These are phyloP conservation scores for Trametes maxima DNA, from an alignment of 768 basidiomycete species.

Conservation along the genomic window DNA sequence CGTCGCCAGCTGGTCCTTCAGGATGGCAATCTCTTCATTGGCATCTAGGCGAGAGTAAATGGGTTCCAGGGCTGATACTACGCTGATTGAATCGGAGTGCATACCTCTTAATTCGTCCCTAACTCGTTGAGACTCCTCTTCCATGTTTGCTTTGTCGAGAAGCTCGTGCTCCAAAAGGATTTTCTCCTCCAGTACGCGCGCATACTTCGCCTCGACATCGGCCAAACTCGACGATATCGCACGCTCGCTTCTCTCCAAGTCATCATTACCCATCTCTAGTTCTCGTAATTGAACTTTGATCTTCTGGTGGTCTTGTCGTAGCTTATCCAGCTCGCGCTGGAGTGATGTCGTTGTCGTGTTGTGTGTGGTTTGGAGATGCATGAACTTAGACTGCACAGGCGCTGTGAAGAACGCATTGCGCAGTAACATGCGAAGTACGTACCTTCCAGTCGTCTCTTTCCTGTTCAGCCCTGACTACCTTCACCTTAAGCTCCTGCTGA, in stretches of 20 bases:
- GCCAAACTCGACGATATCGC: conserved; percentile 82
- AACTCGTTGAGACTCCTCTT: conserved; percentile 88
- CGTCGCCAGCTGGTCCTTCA: conserved; percentile 70
- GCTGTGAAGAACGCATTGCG: conserved; percentile 16
- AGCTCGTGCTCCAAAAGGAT: conserved; percentile 96
- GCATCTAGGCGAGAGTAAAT: conserved; percentile 57
- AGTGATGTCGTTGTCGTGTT: conserved; percentile 90
- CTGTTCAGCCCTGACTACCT: conserved; percentile 65
- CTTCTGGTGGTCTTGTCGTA: conserved; percentile 73
- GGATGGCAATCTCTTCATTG: conserved; percentile 79
- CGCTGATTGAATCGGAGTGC: neutral
- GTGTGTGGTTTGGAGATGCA: conserved; percentile 85
- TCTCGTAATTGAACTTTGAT: conserved; percentile 79
- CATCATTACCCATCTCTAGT: conserved; percentile 97
- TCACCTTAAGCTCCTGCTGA: conserved; percentile 77
- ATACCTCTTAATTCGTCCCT: conserved; percentile 92
- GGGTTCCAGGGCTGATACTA: neutral
- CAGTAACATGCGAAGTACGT: conserved; percentile 27
- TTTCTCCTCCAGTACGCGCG: conserved; percentile 92
- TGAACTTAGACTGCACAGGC: conserved; percentile 67
- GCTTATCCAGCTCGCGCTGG: conserved; percentile 86
- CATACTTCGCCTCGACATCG: conserved; percentile 86
- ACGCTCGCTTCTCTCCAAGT: conserved; percentile 93
- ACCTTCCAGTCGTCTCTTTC: conserved; percentile 97
- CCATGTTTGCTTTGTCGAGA: conserved; percentile 84